These are phyloP conservation scores for Candida labiduridarum DNA, from an alignment of 1,139 yeast species.

Conservation along the genomic window DNA sequence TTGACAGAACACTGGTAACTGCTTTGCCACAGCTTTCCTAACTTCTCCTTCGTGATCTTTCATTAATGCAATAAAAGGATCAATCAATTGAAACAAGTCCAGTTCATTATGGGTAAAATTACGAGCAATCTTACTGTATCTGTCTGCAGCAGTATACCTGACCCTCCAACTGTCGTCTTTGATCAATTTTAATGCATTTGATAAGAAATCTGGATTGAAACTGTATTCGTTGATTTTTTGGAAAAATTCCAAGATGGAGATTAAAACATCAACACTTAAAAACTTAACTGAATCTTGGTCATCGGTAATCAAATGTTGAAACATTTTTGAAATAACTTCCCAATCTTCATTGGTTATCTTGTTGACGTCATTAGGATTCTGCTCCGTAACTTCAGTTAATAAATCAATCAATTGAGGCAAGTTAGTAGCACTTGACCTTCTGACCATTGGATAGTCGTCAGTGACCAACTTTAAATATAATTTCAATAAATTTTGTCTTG, in stretches of 20 bases:
- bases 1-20: conserved; percentile 77
- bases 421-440: conserved; percentile 89
- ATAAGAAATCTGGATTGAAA: conserved; percentile 63
- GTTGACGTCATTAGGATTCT: conserved; percentile 23
- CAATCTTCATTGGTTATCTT: conserved; percentile 55
- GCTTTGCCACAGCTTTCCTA: conserved; percentile 90
- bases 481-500: conserved; percentile 63
- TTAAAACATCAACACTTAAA: conserved; percentile 82
- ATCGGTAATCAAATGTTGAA: conserved; percentile 76
- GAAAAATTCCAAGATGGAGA: conserved; percentile 68
- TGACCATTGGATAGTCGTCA: conserved; percentile 98
- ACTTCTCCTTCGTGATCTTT: conserved; percentile 97
- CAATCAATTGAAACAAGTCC: conserved; percentile 59
- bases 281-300: conserved; percentile 96
- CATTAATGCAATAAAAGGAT: conserved; percentile 74
- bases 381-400: conserved; percentile 43
- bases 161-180: conserved; percentile 98
- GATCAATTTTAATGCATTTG: conserved; percentile 62
- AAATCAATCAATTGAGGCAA: conserved; percentile 72
- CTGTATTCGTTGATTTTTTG: conserved; percentile 56
- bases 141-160: conserved; percentile 94
- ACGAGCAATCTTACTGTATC: conserved; percentile 73
- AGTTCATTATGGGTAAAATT: conserved; percentile 60
- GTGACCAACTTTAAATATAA: conserved; percentile 70
- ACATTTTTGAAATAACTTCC: conserved; percentile 80